Base-by-base conservation (phyloP, 2,329 filamentous ascomycete genomes). In the Fusarium decemcellulare region DNA sequence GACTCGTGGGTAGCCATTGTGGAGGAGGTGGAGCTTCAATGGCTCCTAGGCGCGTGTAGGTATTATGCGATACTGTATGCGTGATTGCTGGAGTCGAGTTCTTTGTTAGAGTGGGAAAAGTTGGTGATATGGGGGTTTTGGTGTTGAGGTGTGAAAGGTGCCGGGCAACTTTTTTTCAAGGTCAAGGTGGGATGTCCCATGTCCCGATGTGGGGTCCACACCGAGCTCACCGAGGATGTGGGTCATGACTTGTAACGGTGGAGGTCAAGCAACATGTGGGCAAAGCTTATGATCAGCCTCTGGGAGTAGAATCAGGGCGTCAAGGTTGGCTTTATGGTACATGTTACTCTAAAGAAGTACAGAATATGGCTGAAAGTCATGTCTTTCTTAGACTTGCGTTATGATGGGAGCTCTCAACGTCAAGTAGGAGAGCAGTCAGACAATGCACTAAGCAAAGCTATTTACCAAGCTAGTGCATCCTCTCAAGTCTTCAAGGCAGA, bases 1-100 rank as follows among this genome's bases (percentile, higher is more conserved):
- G 82, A 79, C 74, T 84, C 83, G 47, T 80, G 60, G 18, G 63
- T 43, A 43, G 72, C 73, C 73, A 76, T 77, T 62, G 43, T 64
- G 47, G 18, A 47, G 12, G 8, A 12, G 23, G 23, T 37, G 53
- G 62, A 68, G 69, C 63, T n/a, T 62, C 69, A 53, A 61, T 60
- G 43, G 61, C 67, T 67, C 70, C 44, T 37, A 3, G 4, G 0
- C 3, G 0, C 1, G 0, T 1, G 3, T 30, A 0, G 18, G 3
- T 16, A 7, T 37, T 34, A 48, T 16, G 10, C 29, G 55, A 44
- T 40, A 30, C 6, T 18, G 29, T 2, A 18, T n/a, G 5, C 7
- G 27, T 7, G 10, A 32, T 18, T n/a, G 3, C 3, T 23, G 11
- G 40, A 36, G 10, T 8, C 36, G 5, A 27, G 36, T 39, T 14